phyloP scores from a whole-genome alignment of 495 filamentous ascomycete genomes.

The Neurospora sp. region DNA sequence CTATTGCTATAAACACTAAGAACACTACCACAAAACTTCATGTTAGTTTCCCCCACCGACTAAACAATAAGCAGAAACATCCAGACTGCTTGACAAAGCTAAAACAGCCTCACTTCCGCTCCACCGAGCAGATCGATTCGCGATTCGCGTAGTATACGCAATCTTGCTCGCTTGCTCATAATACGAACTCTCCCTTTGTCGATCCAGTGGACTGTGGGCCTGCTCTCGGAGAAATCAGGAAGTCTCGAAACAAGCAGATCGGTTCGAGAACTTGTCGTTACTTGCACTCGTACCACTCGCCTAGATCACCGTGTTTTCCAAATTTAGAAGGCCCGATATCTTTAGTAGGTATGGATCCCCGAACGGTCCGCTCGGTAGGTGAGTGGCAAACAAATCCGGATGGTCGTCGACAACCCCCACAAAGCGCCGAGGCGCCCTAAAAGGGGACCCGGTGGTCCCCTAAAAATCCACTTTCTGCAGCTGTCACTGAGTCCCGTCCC shows the following conservation, averaged over 20 bases:
- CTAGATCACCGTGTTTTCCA: neutral
- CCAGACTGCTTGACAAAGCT: neutral
- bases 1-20: neutral
- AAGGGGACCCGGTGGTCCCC: neutral
- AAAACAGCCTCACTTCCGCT: neutral
- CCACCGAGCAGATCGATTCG: neutral
- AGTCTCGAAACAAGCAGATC: constrained; percentile 3
- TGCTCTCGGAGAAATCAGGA: neutral
- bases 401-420: neutral
- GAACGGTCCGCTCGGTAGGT: neutral
- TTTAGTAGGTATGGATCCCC: neutral
- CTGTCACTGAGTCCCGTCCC: too few relatives aligned
- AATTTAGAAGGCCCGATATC: neutral
- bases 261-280: neutral
- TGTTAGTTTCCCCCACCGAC: neutral
- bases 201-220: neutral
- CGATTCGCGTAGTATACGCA: neutral
- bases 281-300: too few relatives aligned
- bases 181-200: neutral
- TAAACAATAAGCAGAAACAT: neutral
- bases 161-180: neutral
- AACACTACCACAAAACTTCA: neutral
- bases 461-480: neutral
- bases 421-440: neutral
- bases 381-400: neutral